Evolutionary conservation across 2,329 filamentous ascomycete species (phyloP).

Genomic region (Cercospora sojina): DNA sequence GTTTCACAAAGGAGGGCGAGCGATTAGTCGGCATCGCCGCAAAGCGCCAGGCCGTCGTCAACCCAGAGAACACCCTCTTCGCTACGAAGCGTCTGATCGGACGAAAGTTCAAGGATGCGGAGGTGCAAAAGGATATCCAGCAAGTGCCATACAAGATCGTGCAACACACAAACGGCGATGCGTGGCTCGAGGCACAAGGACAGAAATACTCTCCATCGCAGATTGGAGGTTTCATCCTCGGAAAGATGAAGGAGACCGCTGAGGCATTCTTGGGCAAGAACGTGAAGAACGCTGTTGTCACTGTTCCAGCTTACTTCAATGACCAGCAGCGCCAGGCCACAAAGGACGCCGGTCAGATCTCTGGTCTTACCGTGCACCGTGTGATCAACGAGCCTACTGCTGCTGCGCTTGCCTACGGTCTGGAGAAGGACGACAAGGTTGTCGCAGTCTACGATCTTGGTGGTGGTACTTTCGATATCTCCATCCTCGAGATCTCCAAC

Average conservation of each 20-base stretch:
- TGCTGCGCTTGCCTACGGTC: constrained; percentile 90
- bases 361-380: constrained; percentile 93
- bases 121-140: constrained; percentile 96
- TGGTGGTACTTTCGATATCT: constrained; percentile 99
- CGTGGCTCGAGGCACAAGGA: constrained; percentile 89
- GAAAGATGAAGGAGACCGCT: constrained; percentile 99
- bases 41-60: constrained; percentile 97
- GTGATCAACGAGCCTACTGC: constrained; percentile 98
- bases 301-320: constrained; percentile 97
- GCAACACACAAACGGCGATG: constrained; percentile 93
- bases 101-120: constrained; percentile 88
- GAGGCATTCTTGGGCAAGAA: constrained; percentile 88
- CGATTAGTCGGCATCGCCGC: constrained; percentile 94
- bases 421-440: constrained; percentile 90
- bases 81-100: constrained; percentile 98
- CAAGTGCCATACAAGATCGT: constrained; percentile 99
- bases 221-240: constrained; percentile 91
- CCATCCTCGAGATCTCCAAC: constrained; percentile 93
- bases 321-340: constrained; percentile 96
- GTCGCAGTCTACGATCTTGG: constrained; percentile 97
- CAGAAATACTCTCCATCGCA: constrained; percentile 98
- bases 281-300: constrained; percentile 94
- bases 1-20: constrained; percentile 93
- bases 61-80: constrained; percentile 97
- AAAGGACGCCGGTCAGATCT: constrained; percentile 96